These are phyloP conservation scores for Hypomontagnella monticulosa DNA, from an alignment of 495 filamentous ascomycete species.

Conservation along the genomic window DNA sequence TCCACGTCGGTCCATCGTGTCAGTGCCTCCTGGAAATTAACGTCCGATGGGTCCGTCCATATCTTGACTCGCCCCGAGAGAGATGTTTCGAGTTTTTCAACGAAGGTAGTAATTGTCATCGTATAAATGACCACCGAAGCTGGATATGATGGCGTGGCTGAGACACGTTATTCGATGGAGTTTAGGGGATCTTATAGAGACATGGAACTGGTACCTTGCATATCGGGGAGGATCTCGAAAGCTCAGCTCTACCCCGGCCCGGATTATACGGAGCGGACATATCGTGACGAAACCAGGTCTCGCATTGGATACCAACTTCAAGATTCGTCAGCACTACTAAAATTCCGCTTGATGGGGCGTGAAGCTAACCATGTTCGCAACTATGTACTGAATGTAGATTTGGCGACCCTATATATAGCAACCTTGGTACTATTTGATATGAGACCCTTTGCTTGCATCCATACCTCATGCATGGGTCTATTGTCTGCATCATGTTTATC, in stretches of 20 bases:
- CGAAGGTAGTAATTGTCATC: slow-evolving; percentile 7
- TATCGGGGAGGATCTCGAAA: too few relatives aligned
- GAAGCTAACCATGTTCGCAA: too few relatives aligned
- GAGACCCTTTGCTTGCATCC: too few relatives aligned
- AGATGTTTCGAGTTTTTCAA: neutral
- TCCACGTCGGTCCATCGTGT: slow-evolving; percentile 23
- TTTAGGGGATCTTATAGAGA: neutral
- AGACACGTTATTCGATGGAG: neutral
- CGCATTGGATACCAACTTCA: neutral
- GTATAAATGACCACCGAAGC: neutral
- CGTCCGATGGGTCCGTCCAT: slow-evolving; percentile 4
- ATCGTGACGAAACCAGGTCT: too few relatives aligned
- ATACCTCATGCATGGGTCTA: too few relatives aligned
- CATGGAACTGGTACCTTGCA: neutral
- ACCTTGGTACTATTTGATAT: too few relatives aligned
- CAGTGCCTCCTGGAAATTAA: slow-evolving; percentile 8
- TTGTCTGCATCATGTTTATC: too few relatives aligned
- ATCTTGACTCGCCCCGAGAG: neutral
- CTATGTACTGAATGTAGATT: too few relatives aligned
- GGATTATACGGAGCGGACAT: neutral
- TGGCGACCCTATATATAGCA: too few relatives aligned
- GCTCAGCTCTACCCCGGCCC: neutral
- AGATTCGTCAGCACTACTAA: neutral
- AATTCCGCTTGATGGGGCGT: too few relatives aligned
- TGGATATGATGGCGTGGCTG: neutral